Percentiles rank a stretch among this genome's conserved stretches.
Conservation (phyloP, 257 asterid genomes). For the Scutellaria minor region DNA sequence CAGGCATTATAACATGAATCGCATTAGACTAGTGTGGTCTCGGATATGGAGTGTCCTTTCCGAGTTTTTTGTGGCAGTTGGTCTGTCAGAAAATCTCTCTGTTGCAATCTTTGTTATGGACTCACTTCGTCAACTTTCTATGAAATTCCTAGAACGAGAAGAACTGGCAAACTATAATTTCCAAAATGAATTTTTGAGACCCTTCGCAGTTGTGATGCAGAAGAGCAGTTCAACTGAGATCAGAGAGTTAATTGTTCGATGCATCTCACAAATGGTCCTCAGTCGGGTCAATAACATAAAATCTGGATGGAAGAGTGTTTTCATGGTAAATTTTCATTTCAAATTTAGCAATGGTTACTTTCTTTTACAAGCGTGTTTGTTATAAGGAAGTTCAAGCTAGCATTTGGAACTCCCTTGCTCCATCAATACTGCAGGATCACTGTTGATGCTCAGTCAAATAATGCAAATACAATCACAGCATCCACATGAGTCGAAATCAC, state of each 20-base stretch:
- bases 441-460: no score
- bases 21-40: conserved; percentile 98
- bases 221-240: conserved; percentile 89
- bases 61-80: conserved; percentile 94
- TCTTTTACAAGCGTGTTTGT: conserved; percentile 5
- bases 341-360: conserved; percentile 14
- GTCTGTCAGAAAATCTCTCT: conserved; percentile 93
- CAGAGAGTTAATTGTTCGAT: conserved; percentile 94
- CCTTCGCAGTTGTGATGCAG: conserved; percentile 94
- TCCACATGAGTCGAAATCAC: neutral
- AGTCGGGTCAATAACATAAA: conserved; percentile 94
- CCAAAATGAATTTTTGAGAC: conserved; percentile 95
- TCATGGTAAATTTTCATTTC: conserved; percentile 64
- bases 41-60: conserved; percentile 98
- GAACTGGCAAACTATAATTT: conserved; percentile 98
- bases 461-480: no score
- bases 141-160: conserved; percentile 97
- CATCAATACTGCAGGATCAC: neutral
- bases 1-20: conserved; percentile 99
- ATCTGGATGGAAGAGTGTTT: conserved; percentile 99
- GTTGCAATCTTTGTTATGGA: conserved; percentile 99
- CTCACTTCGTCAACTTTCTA: conserved; percentile 94
- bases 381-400: conserved; percentile 4
- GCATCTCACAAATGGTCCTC: conserved; percentile 98
- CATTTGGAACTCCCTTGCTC: conserved; percentile 2